Evolutionary conservation across 352 stramenopile species (phyloP), one percentile per base, ranked within the genome.

Genomic region (Globisporangium megalacanthum): DNA sequence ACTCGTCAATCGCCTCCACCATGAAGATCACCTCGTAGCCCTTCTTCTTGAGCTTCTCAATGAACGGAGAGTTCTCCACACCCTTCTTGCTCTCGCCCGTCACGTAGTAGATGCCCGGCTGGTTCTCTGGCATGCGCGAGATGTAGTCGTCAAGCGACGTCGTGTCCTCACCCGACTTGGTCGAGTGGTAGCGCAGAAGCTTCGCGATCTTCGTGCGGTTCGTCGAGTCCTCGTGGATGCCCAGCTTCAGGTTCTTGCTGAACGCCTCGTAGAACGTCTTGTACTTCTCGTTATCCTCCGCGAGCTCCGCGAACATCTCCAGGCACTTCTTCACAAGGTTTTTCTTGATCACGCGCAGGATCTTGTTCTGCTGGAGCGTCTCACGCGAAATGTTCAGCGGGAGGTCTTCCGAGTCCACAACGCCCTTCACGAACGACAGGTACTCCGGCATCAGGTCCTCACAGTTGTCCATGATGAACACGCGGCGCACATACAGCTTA

Each of bases 381-480:
- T 99, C 97, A 92, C 97, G 96, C 57, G 97, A 99, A 73, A 99
- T 99, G 89, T 99, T 99, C 14, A 99, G 83, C 42, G 97, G 97
- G 66, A 99, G 77, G 82, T 99, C 97, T 75, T 99, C 97, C 58
- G 89, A 98, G 77, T 99, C 97, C n/a, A 99, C 97, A 53, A 99
- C 95, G 81, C 97, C 97, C 88, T 98, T 98, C 58, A 99, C 85
- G 73, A 99, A 99, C 61, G 85, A 90, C 48, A 99, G 82, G 86
- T 97, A 99, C 78, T 99, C 97, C 31, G 97, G 97, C 97, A 99
- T 99, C 58, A 99, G 71, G 61, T 99, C 97, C 78, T 99, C 96
- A 73, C 97, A 99, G 86, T 99, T 99, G 87, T 99, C 97, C 97
- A 99, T 99, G 83, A 99, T 99, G 81, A 99, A 99, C 59, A 99